Percentiles rank a stretch among this genome's conserved stretches.
phyloP scores from a whole-genome alignment of 140 eudicot species.

The Flaveria floridana region DNA sequence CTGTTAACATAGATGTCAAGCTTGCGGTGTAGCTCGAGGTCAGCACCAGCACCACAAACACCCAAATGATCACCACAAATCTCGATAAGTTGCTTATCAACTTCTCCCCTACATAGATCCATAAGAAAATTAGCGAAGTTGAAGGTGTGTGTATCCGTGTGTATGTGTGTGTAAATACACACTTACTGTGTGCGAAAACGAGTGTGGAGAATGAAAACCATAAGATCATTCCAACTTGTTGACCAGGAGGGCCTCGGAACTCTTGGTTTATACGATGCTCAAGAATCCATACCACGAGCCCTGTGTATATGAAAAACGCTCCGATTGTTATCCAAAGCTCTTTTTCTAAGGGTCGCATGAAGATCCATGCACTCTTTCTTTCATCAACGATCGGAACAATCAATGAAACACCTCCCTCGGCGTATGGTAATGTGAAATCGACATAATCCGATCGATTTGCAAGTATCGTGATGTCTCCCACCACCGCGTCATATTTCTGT shows the following conservation, averaged over 20 bases:
- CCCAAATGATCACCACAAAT: slow-evolving; percentile 41
- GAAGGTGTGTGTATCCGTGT: background rate
- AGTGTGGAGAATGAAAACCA: slow-evolving; percentile 64
- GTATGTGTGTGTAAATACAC: background rate
- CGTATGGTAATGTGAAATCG: slow-evolving; percentile 53
- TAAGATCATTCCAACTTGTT: slow-evolving; percentile 60
- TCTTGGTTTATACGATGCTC: slow-evolving; percentile 60
- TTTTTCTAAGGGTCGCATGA: slow-evolving; percentile 42
- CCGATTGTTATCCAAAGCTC: slow-evolving; percentile 47
- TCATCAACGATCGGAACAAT: slow-evolving; percentile 42
- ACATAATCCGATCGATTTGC: slow-evolving; percentile 39
- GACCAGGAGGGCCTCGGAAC: slow-evolving; percentile 43
- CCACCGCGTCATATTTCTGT: slow-evolving; percentile 50
- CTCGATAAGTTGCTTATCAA: slow-evolving; percentile 42
- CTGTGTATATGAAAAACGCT: slow-evolving; percentile 41
- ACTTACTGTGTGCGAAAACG: slow-evolving; percentile 67
- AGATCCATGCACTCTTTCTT: slow-evolving; percentile 42
- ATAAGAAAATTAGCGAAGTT: background rate
- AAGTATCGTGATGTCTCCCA: slow-evolving; percentile 51
- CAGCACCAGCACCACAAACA: slow-evolving; percentile 56
- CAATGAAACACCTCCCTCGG: slow-evolving; percentile 48
- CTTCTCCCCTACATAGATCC: slow-evolving; percentile 42
- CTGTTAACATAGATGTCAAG: slow-evolving; percentile 71
- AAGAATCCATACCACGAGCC: slow-evolving; percentile 46
- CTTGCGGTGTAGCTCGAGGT: slow-evolving; percentile 70